phyloP scores from a whole-genome alignment of 2,329 filamentous ascomycete species.

The Fusarium sororula region DNA sequence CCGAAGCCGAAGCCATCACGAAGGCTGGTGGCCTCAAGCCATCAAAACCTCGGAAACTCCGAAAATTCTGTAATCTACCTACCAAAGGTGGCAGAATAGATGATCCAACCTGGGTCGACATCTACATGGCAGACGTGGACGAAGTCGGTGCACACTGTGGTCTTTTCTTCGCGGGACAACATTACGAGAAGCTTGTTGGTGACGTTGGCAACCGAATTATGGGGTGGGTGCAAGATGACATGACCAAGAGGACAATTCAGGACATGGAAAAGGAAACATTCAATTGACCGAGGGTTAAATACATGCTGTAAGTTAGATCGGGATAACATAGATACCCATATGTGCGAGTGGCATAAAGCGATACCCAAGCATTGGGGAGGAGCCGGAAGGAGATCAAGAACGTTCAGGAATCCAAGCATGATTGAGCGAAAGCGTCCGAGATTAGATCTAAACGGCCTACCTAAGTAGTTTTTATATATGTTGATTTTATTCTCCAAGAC shows the following conservation, averaged over 20 bases:
- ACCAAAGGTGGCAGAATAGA: conserved; percentile 60
- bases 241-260: conserved; percentile 53
- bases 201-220: conserved; percentile 75
- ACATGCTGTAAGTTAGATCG: neutral
- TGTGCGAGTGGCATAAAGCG: neutral
- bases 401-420: neutral
- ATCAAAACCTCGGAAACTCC: conserved; percentile 60
- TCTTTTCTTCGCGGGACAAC: conserved; percentile 77
- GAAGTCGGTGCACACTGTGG: conserved; percentile 88
- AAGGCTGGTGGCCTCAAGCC: conserved; percentile 24
- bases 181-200: conserved; percentile 80
- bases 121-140: conserved; percentile 85
- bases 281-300: neutral
- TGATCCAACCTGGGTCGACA: conserved; percentile 79
- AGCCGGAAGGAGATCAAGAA: neutral
- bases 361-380: neutral
- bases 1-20: conserved; percentile 14
- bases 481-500: neutral
- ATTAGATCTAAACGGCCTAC: neutral
- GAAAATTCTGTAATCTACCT: conserved; percentile 83
- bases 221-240: conserved; percentile 74
- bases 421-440: neutral
- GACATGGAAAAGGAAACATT: conserved; percentile 33
- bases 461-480: neutral
- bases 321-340: conserved; percentile 4